phyloP scores from a whole-genome alignment of 176 grass and related monocot species.

The Juncus inflexus region DNA sequence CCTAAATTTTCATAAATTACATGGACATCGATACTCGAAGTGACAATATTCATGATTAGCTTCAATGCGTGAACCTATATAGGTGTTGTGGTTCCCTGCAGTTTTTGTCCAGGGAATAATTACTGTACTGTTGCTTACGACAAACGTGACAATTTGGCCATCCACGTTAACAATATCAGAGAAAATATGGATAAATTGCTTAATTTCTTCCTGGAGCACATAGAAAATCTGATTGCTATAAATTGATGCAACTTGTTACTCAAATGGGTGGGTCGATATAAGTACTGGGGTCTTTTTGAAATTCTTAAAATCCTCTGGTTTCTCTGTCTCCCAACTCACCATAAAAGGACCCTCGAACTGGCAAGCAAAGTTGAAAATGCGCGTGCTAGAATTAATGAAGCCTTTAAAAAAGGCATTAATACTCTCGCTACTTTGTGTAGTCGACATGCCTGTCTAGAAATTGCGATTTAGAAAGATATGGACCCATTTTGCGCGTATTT shows the following conservation, averaged over 20 bases:
- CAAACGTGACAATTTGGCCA: too few species aligned
- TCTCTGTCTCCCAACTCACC: constrained; percentile 73
- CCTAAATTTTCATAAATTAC: too few species aligned
- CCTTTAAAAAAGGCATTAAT: constrained; percentile 81
- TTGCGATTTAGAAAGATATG: constrained; percentile 67
- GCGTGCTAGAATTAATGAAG: constrained; percentile 72
- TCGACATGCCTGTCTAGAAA: constrained; percentile 94
- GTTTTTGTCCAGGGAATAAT: too few species aligned
- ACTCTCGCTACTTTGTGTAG: constrained; percentile 60
- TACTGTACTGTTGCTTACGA: too few species aligned
- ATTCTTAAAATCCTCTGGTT: constrained; percentile 86
- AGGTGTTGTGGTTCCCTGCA: too few species aligned
- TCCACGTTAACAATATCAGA: too few species aligned
- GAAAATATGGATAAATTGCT: constrained; percentile 50
- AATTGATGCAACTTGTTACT: constrained; percentile 83
- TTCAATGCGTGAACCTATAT: too few species aligned
- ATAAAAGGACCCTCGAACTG: constrained; percentile 55
- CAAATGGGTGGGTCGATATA: constrained; percentile 90
- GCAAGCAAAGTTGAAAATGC: constrained; percentile 73
- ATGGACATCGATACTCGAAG: too few species aligned
- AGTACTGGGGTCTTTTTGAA: constrained; percentile 78
- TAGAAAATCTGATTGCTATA: constrained; percentile 97
- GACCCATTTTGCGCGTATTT: constrained; percentile 61
- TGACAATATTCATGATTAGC: too few species aligned
- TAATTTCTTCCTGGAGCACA: constrained; percentile 92